Base-by-base conservation (phyloP, 768 basidiomycete genomes). In the Pholiota conissans region DNA sequence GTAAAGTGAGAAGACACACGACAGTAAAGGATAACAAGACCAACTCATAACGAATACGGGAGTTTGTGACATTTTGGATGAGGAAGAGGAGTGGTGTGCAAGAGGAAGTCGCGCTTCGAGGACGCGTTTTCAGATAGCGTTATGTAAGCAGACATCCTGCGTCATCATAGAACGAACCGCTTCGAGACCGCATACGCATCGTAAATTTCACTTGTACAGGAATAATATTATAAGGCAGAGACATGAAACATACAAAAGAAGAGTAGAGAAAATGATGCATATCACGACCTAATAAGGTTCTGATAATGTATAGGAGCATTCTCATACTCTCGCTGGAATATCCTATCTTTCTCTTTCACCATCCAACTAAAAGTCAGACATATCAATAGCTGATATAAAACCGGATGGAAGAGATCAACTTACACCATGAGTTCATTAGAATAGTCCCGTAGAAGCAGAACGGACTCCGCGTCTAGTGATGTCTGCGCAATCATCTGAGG, bases 401-500 rank as follows among this genome's bases (percentile, higher is more conserved):
- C n/a, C 35, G 18, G 27, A 30, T 32, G 10, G 49, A 34, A 9
- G 53, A 58, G 27, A 48, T 40, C 27, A 1, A 73, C 79, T 30
- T 63, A 97, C 95, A 73, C 72, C 65, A 98, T 79, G 58, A 99
- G 76, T 68, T 97, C 94, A 57, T 91, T 90, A 60, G 93, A 86
- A 71, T 98, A 94, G 63, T 98, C 95, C 60, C 89, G 78, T 13
- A 99, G 83, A 6, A 97, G 77, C 22, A 73, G 74, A 18, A 95
- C 87, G 11, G 91, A 91, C 68, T 96, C 95, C 2, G 85, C 76
- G 67, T 99, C 96, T 79, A 98, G 87, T n/a, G 84, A 86, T 13
- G 95, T 94, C 60, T 83, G 86, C 1, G 89, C 85, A 29, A 98
- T 88, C 84, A 97, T 95, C 63, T 86, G 84, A 1, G 96, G 97